Percentiles rank a stretch among this genome's conserved stretches.
Conservation (phyloP, 371 early-diverging fungal genomes). For the Mucor lusitanicus region DNA sequence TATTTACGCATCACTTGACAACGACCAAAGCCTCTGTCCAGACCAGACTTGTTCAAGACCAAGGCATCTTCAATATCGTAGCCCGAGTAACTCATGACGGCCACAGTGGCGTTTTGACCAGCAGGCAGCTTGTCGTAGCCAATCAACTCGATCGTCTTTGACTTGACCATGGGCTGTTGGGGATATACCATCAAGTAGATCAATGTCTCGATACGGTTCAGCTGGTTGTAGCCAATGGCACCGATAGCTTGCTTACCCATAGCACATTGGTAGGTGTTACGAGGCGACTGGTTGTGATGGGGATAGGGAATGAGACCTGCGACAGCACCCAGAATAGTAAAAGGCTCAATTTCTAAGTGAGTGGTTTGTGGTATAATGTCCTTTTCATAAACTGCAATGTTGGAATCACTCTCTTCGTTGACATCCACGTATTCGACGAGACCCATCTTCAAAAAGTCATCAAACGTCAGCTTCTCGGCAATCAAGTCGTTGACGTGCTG, state of each 20-base stretch:
- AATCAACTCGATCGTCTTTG: constrained; percentile 97
- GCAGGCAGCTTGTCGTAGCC: constrained; percentile 98
- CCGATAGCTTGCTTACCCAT: constrained; percentile 99
- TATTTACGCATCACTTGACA: constrained; percentile 96
- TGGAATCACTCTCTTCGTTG: constrained; percentile 97
- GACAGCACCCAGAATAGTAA: constrained; percentile 96
- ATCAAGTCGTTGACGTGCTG: constrained; percentile 71
- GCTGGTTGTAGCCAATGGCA: constrained; percentile 94
- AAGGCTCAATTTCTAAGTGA: constrained; percentile 99
- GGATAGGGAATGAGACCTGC: constrained; percentile 99
- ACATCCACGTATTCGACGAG: constrained; percentile 98
- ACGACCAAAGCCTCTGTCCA: constrained; percentile 99
- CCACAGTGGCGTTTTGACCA: constrained; percentile 99
- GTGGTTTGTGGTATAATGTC: constrained; percentile 88
- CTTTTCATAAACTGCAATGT: constrained; percentile 89
- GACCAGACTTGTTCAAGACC: constrained; percentile 95
- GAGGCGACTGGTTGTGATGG: constrained; percentile 99
- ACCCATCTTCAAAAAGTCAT: constrained; percentile 93
- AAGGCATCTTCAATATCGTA: constrained; percentile 99
- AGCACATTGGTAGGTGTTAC: constrained; percentile 99
- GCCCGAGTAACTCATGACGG: constrained; percentile 99
- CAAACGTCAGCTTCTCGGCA: constrained; percentile 75
- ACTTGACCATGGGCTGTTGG: constrained; percentile 98
- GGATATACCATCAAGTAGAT: constrained; percentile 97
- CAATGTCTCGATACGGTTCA: constrained; percentile 96